A percentile compares a stretch with the other conserved stretches of the same genome.
phyloP scores from a whole-genome alignment of 495 filamentous ascomycete species.

The Lasiosphaeriaceae sp. region DNA sequence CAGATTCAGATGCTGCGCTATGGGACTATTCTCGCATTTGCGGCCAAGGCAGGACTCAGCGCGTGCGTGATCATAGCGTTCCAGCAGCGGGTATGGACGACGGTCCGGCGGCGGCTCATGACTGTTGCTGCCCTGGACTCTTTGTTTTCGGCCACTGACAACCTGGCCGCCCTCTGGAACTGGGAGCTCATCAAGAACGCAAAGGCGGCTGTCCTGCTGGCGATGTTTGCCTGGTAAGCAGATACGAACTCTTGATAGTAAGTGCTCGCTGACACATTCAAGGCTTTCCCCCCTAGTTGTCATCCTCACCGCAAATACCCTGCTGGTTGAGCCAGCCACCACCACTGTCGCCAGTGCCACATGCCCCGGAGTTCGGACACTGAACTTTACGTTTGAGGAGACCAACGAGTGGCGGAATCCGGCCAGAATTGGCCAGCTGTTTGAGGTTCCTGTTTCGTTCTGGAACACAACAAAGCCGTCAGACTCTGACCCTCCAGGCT shows the following conservation, averaged over 20 bases:
- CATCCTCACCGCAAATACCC: constrained; percentile 35
- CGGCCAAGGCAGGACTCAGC: constrained; percentile 33
- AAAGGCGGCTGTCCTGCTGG: constrained; percentile 28
- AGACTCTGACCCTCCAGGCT: constrained; percentile 14
- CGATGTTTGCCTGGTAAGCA: constrained; percentile 31
- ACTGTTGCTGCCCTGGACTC: constrained; percentile 32
- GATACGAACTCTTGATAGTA: not conserved
- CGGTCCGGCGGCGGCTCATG: constrained; percentile 30
- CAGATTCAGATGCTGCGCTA: constrained; percentile 39
- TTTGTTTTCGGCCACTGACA: constrained; percentile 33
- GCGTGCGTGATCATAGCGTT: constrained; percentile 30
- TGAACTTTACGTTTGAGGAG: constrained; percentile 36
- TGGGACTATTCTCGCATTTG: constrained; percentile 31
- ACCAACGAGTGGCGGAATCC: constrained; percentile 32
- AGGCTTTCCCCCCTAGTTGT: constrained; percentile 33
- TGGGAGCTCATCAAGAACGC: constrained; percentile 31
- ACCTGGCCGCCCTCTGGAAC: constrained; percentile 25
- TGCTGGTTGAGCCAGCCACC: constrained; percentile 25
- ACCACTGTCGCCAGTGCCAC: constrained; percentile 5
- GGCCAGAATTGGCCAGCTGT: constrained; percentile 20
- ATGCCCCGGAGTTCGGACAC: constrained; percentile 28
- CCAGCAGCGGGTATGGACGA: constrained; percentile 34
- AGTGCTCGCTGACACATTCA: not conserved
- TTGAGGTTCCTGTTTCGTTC: constrained; percentile 25
- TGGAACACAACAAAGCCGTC: constrained; percentile 33